A percentile compares a stretch with the other conserved stretches of the same genome.
Conservation (phyloP, 192 early-diverging fungal species). For the Mortierella alpina region DNA sequence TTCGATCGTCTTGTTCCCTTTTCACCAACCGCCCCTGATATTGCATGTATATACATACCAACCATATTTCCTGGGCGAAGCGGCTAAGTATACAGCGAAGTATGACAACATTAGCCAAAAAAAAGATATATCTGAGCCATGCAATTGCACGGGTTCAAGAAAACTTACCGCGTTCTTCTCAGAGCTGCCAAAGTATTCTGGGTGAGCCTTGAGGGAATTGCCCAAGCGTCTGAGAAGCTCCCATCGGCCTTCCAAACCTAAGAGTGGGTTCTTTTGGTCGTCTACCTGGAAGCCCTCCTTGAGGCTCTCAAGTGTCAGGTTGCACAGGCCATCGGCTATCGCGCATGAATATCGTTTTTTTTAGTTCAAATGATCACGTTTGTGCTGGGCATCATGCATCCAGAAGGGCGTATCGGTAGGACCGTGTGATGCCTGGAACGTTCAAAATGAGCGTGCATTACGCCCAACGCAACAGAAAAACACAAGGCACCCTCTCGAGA, state of each 20-base stretch:
- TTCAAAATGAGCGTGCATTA: too few species aligned
- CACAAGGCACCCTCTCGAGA: too few species aligned
- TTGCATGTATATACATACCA: constrained; percentile 42
- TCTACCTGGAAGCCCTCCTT: constrained; percentile 82
- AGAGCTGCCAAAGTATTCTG: constrained; percentile 67
- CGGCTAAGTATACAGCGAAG: constrained; percentile 22
- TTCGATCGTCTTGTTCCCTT: neutral
- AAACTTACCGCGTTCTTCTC: constrained; percentile 43
- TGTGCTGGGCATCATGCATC: too few species aligned
- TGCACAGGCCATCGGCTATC: constrained; percentile 63
- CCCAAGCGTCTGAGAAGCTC: constrained; percentile 76
- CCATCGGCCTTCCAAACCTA: constrained; percentile 82
- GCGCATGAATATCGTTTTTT: neutral
- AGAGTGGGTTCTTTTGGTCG: constrained; percentile 75
- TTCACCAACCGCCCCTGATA: neutral
- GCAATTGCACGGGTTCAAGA: too few species aligned
- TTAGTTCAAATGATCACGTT: neutral
- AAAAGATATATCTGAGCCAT: neutral
- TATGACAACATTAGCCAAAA: neutral
- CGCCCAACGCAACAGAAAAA: too few species aligned
- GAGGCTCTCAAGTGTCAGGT: constrained; percentile 63
- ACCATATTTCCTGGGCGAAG: constrained; percentile 87
- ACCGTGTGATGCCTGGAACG: too few species aligned
- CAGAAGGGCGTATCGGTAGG: too few species aligned
- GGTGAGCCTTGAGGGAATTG: constrained; percentile 57